Evolutionary conservation across 1,284 basidiomycete genomes (phyloP).

Genomic region (Kalmanozyma brasiliensis): DNA sequence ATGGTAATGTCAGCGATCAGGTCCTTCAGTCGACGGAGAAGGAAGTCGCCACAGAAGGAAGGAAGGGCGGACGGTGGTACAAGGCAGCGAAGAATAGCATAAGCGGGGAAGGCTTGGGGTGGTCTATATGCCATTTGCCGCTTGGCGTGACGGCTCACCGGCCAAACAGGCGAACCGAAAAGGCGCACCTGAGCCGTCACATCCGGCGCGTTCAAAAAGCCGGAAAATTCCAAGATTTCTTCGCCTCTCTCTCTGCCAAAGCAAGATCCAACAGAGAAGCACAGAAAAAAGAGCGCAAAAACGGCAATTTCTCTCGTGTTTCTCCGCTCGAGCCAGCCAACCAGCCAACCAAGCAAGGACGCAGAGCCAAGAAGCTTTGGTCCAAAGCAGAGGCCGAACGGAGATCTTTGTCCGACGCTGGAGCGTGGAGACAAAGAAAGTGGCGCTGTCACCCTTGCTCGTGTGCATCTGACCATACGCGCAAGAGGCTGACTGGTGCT

Average conservation of each 20-base stretch:
- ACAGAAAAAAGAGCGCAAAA: too few species aligned
- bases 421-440: too few species aligned
- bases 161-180: not conserved
- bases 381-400: too few species aligned
- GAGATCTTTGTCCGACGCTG: too few species aligned
- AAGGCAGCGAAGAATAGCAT: not conserved
- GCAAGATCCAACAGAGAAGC: constrained; percentile 5
- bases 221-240: constrained; percentile 8
- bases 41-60: too few species aligned
- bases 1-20: not conserved
- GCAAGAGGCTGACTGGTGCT: constrained; percentile 5
- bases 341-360: too few species aligned
- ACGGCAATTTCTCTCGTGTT: not conserved
- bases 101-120: not conserved
- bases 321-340: constrained; percentile 19
- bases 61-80: not conserved
- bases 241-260: constrained; percentile 3
- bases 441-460: too few species aligned
- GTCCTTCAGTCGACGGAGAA: too few species aligned
- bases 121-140: not conserved
- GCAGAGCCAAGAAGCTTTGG: too few species aligned
- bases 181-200: constrained; percentile 16
- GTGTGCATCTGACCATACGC: too few species aligned
- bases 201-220: constrained; percentile 21
- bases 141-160: not conserved